Percentiles rank a stretch among this genome's conserved stretches.
These are phyloP conservation scores for Colletotrichum abscissum DNA, from an alignment of 2,329 filamentous ascomycete genomes.

Conservation along the genomic window DNA sequence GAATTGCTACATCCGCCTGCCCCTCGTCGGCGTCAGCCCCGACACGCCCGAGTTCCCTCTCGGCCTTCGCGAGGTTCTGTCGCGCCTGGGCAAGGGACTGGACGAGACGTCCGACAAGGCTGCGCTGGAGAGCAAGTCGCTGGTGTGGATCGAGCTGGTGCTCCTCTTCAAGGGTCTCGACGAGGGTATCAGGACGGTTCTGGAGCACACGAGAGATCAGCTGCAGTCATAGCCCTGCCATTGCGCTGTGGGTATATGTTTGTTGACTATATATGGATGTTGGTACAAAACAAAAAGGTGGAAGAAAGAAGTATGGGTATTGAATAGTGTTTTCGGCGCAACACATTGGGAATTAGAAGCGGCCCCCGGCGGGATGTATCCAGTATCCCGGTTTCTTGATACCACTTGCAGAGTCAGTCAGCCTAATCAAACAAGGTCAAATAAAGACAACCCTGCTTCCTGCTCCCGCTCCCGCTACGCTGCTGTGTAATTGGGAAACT, in stretches of 20 bases:
- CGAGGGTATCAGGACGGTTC: slow-evolving; percentile 63
- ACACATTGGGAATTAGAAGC: slow-evolving; percentile 23
- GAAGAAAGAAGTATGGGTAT: not conserved
- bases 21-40: slow-evolving; percentile 73
- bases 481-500: slow-evolving; percentile 29
- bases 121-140: slow-evolving; percentile 60
- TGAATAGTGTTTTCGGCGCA: slow-evolving; percentile 12
- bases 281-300: not conserved
- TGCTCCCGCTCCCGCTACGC: not conserved
- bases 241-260: not conserved
- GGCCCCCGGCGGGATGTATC: slow-evolving; percentile 21
- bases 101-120: slow-evolving; percentile 57
- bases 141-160: slow-evolving; percentile 65
- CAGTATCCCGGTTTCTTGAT: slow-evolving; percentile 21
- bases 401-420: slow-evolving; percentile 33
- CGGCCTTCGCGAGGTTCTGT: slow-evolving; percentile 74
- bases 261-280: slow-evolving; percentile 1
- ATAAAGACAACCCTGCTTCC: not conserved
- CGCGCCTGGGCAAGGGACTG: slow-evolving; percentile 65
- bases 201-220: slow-evolving; percentile 61
- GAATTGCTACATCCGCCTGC: slow-evolving; percentile 78
- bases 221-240: slow-evolving; percentile 37
- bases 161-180: slow-evolving; percentile 63
- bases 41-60: slow-evolving; percentile 78
- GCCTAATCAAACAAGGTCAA: slow-evolving; percentile 19